These are phyloP conservation scores for Auricularia sp. DNA, from an alignment of 768 basidiomycete genomes.

Conservation along the genomic window DNA sequence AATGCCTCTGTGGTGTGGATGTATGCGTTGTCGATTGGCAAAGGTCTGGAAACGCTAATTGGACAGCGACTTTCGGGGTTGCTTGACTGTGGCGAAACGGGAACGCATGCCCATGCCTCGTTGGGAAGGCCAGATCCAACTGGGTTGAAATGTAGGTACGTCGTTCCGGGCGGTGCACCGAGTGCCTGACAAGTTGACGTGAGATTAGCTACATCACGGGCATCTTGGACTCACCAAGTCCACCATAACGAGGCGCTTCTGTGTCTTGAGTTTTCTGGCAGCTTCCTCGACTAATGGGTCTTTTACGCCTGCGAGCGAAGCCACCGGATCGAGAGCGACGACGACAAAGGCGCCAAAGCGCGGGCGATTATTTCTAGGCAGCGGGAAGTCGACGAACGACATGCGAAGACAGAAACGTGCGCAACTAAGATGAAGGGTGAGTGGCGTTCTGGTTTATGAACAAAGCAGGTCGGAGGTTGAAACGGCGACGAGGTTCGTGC, in stretches of 20 bases:
- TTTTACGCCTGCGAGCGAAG: neutral
- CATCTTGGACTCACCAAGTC: neutral
- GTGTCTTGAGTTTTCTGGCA: neutral
- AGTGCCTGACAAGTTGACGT: no score
- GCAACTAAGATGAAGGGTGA: no score
- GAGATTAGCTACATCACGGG: no score
- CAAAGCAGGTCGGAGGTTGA: no score
- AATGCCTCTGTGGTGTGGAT: neutral
- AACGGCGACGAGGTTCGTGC: no score
- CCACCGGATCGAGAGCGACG: neutral
- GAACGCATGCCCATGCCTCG: neutral
- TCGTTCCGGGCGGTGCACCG: no score
- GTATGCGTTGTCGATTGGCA: neutral
- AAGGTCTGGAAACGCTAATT: neutral
- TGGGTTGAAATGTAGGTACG: neutral
- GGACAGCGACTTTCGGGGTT: neutral
- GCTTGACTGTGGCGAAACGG: neutral
- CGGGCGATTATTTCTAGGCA: no score
- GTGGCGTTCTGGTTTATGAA: no score
- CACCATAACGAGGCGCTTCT: neutral
- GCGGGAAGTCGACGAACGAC: no score
- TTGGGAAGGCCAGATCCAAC: neutral
- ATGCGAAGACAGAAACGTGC: no score
- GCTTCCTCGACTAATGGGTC: neutral
- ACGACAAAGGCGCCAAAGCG: neutral